Percentiles rank a stretch among this genome's conserved stretches.
Conservation (phyloP, 2,329 filamentous ascomycete species). For the Sporothrix euskadiensis region DNA sequence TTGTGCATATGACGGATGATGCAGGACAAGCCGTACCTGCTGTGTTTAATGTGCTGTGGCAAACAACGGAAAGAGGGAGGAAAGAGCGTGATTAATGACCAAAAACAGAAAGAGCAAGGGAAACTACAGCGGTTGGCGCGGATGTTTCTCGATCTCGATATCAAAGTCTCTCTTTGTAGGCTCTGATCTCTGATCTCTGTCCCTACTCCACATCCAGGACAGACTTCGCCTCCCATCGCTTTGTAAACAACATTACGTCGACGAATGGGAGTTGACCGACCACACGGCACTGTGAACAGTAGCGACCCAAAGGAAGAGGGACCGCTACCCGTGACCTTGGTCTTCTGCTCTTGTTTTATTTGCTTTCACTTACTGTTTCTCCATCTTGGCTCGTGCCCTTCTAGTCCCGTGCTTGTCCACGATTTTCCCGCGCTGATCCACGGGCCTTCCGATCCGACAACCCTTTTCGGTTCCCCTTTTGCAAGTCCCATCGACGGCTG, state of each 20-base stretch:
- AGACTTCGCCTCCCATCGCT: neutral
- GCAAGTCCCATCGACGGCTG: neutral
- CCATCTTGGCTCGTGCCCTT: neutral
- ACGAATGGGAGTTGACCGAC: neutral
- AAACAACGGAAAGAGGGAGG: neutral
- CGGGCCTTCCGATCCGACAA: conserved; percentile 19
- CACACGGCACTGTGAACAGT: neutral
- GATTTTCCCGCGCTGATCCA: conserved; percentile 11
- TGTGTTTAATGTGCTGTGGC: neutral
- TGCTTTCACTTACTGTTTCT: neutral
- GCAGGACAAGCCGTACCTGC: neutral
- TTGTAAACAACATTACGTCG: conserved; percentile 4
- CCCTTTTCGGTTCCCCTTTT: conserved; percentile 13
- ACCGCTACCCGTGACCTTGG: neutral
- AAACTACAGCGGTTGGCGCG: neutral
- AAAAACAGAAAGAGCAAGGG: neutral
- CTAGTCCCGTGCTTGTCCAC: neutral
- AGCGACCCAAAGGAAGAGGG: neutral
- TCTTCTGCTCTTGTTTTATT: neutral
- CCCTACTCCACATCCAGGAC: neutral
- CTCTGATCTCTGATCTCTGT: neutral
- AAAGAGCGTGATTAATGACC: neutral
- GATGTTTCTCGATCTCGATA: neutral
- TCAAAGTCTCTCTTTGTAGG: neutral
- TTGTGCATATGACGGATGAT: neutral